Conservation (phyloP, 352 stramenopile species). For the Phytophthora macrochlamydospora region DNA sequence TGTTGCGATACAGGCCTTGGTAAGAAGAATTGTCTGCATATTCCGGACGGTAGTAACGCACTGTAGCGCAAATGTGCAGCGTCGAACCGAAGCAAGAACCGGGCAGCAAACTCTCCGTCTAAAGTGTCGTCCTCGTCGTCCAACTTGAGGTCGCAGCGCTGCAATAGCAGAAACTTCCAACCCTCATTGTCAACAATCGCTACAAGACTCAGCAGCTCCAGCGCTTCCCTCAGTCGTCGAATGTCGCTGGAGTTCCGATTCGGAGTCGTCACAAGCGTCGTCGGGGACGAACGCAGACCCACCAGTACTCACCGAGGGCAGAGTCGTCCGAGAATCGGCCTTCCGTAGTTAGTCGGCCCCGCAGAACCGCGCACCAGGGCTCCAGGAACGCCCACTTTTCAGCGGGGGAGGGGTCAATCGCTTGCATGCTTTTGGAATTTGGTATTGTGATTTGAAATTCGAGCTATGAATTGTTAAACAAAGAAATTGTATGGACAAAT, state of each 20-base stretch:
- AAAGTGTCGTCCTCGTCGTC: slow-evolving; percentile 32
- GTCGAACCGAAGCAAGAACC: slow-evolving; percentile 37
- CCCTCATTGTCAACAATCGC: slow-evolving; percentile 34
- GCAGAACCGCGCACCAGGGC: slow-evolving; percentile 30
- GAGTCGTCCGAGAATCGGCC: slow-evolving; percentile 25
- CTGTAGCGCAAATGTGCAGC: slow-evolving; percentile 32
- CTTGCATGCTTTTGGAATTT: slow-evolving; percentile 10
- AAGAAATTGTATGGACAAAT: neutral
- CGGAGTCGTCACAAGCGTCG: slow-evolving; percentile 21
- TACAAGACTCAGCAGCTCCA: slow-evolving; percentile 48
- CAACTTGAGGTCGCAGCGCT: slow-evolving; percentile 32
- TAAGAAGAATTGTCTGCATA: slow-evolving; percentile 34
- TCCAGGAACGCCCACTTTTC: slow-evolving; percentile 32
- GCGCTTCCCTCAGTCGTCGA: slow-evolving; percentile 33
- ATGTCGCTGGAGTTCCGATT: slow-evolving; percentile 23
- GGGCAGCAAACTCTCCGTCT: slow-evolving; percentile 29
- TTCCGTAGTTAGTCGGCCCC: slow-evolving; percentile 23
- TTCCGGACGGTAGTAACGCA: slow-evolving; percentile 28
- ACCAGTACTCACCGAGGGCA: slow-evolving; percentile 30
- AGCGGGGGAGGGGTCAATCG: neutral
- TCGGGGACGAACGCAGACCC: slow-evolving; percentile 26
- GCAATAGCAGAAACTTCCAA: slow-evolving; percentile 39
- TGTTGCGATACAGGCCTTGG: slow-evolving; percentile 11
- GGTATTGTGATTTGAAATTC: slow-evolving; percentile 6
- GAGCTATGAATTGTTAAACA: neutral